Percentiles rank a stretch among this genome's conserved stretches.
These are phyloP conservation scores for Parathielavia appendiculata DNA, from an alignment of 495 filamentous ascomycete species.

Conservation along the genomic window DNA sequence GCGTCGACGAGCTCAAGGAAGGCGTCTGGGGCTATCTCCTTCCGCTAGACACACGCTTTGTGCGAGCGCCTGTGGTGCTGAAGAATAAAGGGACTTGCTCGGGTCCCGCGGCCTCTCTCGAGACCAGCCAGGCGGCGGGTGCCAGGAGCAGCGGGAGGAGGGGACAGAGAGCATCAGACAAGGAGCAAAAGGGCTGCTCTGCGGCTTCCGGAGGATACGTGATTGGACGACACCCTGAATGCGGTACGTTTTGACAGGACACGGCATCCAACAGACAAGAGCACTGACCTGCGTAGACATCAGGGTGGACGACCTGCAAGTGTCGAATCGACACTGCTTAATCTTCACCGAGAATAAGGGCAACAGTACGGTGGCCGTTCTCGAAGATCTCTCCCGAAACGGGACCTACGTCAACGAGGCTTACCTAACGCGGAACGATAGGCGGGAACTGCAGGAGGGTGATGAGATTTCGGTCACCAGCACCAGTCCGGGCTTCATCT, in stretches of 20 bases:
- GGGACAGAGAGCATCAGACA: constrained; percentile 37
- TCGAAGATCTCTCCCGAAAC: constrained; percentile 94
- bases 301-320: constrained; percentile 67
- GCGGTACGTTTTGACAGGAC: constrained; percentile 56
- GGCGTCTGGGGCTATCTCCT: constrained; percentile 95
- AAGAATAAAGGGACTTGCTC: constrained; percentile 63
- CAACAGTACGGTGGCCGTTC: constrained; percentile 69
- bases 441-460: constrained; percentile 76
- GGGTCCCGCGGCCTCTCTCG: constrained; percentile 31
- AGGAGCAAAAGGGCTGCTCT: constrained; percentile 51
- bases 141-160: constrained; percentile 31
- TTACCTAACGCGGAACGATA: constrained; percentile 84
- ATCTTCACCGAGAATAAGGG: constrained; percentile 82
- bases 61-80: constrained; percentile 64
- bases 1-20: constrained; percentile 80
- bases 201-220: constrained; percentile 78
- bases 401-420: constrained; percentile 94
- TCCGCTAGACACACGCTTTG: constrained; percentile 65
- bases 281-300: constrained; percentile 55
- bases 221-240: constrained; percentile 88
- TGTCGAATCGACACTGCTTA: constrained; percentile 94
- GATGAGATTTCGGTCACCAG: constrained; percentile 86
- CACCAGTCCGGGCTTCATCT: constrained; percentile 71
- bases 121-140: constrained; percentile 16
- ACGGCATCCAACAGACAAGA: neutral